Evolutionary conservation across 2,329 filamentous ascomycete genomes (phyloP).

Genomic region (Coleophoma eucalyptorum): DNA sequence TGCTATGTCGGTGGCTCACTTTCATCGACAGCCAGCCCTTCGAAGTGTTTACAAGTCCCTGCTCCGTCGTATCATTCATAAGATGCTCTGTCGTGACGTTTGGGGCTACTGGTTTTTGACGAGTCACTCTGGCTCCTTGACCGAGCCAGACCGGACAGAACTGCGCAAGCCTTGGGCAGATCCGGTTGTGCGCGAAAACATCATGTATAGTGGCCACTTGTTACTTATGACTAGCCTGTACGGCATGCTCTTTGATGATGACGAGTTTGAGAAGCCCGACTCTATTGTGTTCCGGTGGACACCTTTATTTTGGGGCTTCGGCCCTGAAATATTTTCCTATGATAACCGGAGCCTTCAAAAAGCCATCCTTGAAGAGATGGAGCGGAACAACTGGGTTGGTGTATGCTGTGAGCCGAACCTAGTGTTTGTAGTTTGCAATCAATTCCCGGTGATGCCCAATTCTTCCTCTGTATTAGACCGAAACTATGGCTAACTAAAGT

Average conservation of each 20-base stretch:
- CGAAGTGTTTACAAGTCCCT: constrained; percentile 30
- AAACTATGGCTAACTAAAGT: not conserved
- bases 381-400: constrained; percentile 32
- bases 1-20: constrained; percentile 31
- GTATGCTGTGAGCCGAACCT: constrained; percentile 39
- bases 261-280: constrained; percentile 30
- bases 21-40: constrained; percentile 32
- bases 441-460: constrained; percentile 37
- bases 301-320: constrained; percentile 34
- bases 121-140: constrained; percentile 26
- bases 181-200: constrained; percentile 35
- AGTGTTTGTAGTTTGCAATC: constrained; percentile 37
- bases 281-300: constrained; percentile 33
- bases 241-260: constrained; percentile 38
- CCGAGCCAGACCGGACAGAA: constrained; percentile 33
- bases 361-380: constrained; percentile 32
- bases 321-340: constrained; percentile 31
- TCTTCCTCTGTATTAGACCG: constrained; percentile 2
- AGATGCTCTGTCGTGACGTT: constrained; percentile 37
- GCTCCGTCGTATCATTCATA: constrained; percentile 31
- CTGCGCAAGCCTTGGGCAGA: constrained; percentile 37
- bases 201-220: constrained; percentile 38
- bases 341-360: constrained; percentile 27
- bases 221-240: constrained; percentile 35
- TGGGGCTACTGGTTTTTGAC: constrained; percentile 40